Base-by-base conservation (phyloP, 352 stramenopile species). In the Phytophthora melonis region DNA sequence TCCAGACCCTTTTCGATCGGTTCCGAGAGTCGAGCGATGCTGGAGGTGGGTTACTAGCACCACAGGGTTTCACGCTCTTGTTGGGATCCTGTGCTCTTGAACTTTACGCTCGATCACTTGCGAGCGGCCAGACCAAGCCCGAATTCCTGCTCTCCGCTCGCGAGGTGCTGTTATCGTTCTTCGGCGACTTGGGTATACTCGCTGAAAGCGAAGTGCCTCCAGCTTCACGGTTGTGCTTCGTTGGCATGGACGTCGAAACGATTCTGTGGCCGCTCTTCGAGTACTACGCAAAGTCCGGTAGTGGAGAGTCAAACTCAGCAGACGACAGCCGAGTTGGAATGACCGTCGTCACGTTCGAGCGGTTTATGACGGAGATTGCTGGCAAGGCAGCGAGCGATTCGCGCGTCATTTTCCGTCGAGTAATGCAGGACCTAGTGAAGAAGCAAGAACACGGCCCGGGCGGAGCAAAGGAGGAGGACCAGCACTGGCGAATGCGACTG, bases 251-350 rank as follows among this genome's bases (percentile, higher is more conserved):
- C 25, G 80, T 93, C 16, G 84, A 95, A 66, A 79, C 62, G 19
- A 86, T 95, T 14, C 66, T 93, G 11, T 95, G 86, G 86, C 83
- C 86, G n/a, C 82, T 95, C 8, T 93, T 93, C 59, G 84, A 93
- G 58, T 95, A 95, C 72, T 93, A 93, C 58, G 72, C 86, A 8
- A 72, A 75, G 9, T 72, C 75, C 19, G 63, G 68, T 41, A 36
- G 25, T 23, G 50, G 36, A 30, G 34, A 63, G 50, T 45, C 39
- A 14, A 62, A 19, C 41, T 21, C 58, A 50, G 63, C 23, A 41
- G 71, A 89, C 3, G 71, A 83, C 21, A 57, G 68, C 11, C 64
- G 87, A 21, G 70, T 93, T 6, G 68, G 70, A 10, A 91, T 94
- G 81, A 89, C 78, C 27, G 21, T 63, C 23, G 27, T 39, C 45